Base-by-base conservation (phyloP, 2,329 filamentous ascomycete species). In the Beauveria medogensis region DNA sequence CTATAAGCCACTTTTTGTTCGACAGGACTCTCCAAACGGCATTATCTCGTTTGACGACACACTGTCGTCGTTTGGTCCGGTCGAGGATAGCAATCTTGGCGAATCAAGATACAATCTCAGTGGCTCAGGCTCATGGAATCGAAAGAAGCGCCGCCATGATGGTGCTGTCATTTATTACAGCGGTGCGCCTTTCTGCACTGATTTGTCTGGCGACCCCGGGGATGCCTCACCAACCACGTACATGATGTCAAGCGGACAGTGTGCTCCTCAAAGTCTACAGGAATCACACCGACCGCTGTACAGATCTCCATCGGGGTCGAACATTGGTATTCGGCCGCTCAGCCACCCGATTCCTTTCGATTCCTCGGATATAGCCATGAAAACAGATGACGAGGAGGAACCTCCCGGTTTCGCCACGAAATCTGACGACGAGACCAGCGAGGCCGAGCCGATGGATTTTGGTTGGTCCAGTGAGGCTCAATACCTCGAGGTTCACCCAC, bases 161-260 rank as follows among this genome's bases (percentile, higher is more conserved):
- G 91, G 90, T 9, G 86, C 89, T 1, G 88, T 95, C 65, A 91
- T 93, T 20, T 95, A 92, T 69, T 95, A 93, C 70, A 90, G 82
- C 63, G 89, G 88, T 28, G 88, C 88, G 1, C 84, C 83, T 0
- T 96, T 94, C 70, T 94, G 86, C 70, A 92, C 87, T 1, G 91
- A 96, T 70, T 74, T 94, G 3, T 90, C 87, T 18, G 87, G 87
- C 2, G 88, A 92, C 66, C 77, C 77, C 12, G 79, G 78, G 2
- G 78, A 80, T 24, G 63, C 72, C 1, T 80, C 78, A 0, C 77
- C 79, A 1, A 70, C 78, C 2, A 79, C 81, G 1, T 77, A 82
- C 62, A 73, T 81, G 72, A 74, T 76, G 4, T 78, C 77, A n/a
- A 75, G 75, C 10, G 75, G 73, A 1, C 74, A 76, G 59, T 74